A percentile compares a stretch with the other conserved stretches of the same genome.
Evolutionary conservation across 345 rosid genomes (phyloP).

Genomic region (Arabidopsis arenosa): DNA sequence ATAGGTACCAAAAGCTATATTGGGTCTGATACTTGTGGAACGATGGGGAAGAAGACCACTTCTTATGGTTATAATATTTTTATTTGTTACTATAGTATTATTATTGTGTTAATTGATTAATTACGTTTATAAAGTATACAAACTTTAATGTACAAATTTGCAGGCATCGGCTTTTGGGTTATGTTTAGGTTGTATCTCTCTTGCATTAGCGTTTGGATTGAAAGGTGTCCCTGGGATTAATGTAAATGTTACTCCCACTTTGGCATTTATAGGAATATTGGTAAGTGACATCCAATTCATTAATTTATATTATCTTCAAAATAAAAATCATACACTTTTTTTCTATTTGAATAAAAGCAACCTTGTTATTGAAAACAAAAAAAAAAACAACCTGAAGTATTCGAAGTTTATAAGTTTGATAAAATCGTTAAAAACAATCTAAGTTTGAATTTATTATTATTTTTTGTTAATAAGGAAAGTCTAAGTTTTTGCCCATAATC

Average conservation of each 20-base stretch:
- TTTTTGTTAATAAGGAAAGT: too few species aligned
- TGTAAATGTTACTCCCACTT: not conserved
- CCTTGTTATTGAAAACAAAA: too few species aligned
- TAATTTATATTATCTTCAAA: not conserved
- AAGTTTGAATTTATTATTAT: too few species aligned
- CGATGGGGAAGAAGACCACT: conserved; percentile 47
- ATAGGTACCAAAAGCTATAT: conserved; percentile 43
- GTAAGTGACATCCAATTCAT: conserved; percentile 1
- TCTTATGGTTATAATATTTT: conserved; percentile 29
- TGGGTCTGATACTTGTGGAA: conserved; percentile 36
- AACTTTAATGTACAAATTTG: conserved; percentile 8
- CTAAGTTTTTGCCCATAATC: too few species aligned
- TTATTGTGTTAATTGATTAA: not conserved
- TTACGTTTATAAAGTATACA: not conserved
- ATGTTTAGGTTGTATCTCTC: conserved; percentile 47
- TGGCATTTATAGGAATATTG: conserved; percentile 16
- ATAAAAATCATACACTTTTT: too few species aligned
- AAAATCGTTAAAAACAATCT: too few species aligned
- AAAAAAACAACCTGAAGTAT: not conserved
- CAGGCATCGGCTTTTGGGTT: conserved; percentile 52
- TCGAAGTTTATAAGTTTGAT: not conserved
- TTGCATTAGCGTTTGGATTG: conserved; percentile 51
- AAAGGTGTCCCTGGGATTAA: conserved; percentile 43
- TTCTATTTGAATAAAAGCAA: not conserved
- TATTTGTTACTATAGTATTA: not conserved